These are phyloP conservation scores for Lenzites betulinus DNA, from an alignment of 768 basidiomycete genomes.

Conservation along the genomic window DNA sequence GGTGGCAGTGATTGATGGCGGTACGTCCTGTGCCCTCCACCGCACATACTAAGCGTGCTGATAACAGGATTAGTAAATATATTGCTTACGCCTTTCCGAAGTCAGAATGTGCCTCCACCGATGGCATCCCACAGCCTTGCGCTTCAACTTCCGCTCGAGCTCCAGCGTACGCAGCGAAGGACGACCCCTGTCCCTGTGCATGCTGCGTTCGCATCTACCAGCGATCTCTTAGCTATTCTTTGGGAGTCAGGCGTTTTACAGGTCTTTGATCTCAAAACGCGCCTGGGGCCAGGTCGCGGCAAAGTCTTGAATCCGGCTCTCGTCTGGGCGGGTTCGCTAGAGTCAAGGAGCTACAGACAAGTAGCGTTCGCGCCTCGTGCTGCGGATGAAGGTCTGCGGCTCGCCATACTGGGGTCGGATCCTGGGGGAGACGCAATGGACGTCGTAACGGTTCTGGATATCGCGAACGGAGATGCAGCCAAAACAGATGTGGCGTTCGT, in stretches of 20 bases:
- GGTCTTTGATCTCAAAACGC: slow-evolving; percentile 70
- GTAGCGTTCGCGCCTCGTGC: slow-evolving; percentile 4
- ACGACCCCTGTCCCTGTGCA: slow-evolving; percentile 65
- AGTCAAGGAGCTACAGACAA: slow-evolving; percentile 7
- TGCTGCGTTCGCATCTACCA: slow-evolving; percentile 55
- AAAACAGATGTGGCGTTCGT: slow-evolving; percentile 18
- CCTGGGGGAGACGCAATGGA: slow-evolving; percentile 24
- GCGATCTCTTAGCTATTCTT: slow-evolving; percentile 64
- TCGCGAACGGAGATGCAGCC: slow-evolving; percentile 12
- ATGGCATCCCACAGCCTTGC: slow-evolving; percentile 72
- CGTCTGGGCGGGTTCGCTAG: slow-evolving; percentile 31
- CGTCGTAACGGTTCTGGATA: slow-evolving; percentile 16
- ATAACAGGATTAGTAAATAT: slow-evolving; percentile 53
- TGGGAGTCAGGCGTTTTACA: slow-evolving; percentile 72
- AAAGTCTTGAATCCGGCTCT: slow-evolving; percentile 62
- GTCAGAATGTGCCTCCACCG: slow-evolving; percentile 97
- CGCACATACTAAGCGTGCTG: not conserved
- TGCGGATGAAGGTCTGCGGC: slow-evolving; percentile 20
- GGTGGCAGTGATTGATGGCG: slow-evolving; percentile 88
- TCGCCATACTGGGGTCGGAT: slow-evolving; percentile 46
- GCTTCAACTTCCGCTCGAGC: slow-evolving; percentile 21
- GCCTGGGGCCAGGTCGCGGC: slow-evolving; percentile 54
- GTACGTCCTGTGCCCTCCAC: slow-evolving; percentile 47
- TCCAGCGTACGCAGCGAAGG: slow-evolving; percentile 40
- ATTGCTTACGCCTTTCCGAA: slow-evolving; percentile 89